Base-by-base conservation (phyloP, 2,329 filamentous ascomycete genomes). In the Raffaelea arxii region DNA sequence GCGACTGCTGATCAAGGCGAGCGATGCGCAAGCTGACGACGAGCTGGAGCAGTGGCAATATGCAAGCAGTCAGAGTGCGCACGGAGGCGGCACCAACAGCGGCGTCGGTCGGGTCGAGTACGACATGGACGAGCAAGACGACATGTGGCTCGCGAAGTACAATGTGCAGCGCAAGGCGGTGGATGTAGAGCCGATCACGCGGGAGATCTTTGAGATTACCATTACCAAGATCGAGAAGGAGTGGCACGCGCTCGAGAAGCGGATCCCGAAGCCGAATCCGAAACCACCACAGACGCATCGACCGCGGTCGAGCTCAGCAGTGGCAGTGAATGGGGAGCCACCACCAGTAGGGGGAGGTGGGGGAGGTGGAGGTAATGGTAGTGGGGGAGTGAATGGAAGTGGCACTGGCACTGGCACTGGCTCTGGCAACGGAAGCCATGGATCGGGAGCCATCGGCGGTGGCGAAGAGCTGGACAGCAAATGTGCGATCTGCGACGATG, bases 191-290 rank as follows among this genome's bases (percentile, higher is more conserved):
- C 74, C 81, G 2, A 92, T 98, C 57, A 94, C 90, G 42, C 86
- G 90, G 19, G 90, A 94, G 52, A 80, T 96, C 43, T 96, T 98
- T 58, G 92, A 98, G 62, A 94, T 97, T 51, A 94, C 90, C 16
- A 94, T 98, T 67, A 98, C 92, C 10, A 96, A 96, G 64, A 96
- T 98, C 49, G 92, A 98, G 64, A 96, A 96, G 65, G 91, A 97
- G 62, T 98, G 92, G 87, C 88, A 97, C 62, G 86, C 87, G 6
- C 71, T 98, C 7, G 92, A 98, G 64, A 96, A 94, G 69, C 78
- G 89, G 50, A 97, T 98, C 59, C 92, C 92, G 0, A 98, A 98
- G 62, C 88, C 90, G 14, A 95, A 95, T 58, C 91, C 91, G 0
- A 96, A 96, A 57, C 90, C 92, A 40, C 90, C 91, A 14, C 91